Evolutionary conservation across 164 flowering plant genomes (phyloP), one percentile per base, ranked within the genome.

Genomic region (Dillenia suffruticosa): DNA sequence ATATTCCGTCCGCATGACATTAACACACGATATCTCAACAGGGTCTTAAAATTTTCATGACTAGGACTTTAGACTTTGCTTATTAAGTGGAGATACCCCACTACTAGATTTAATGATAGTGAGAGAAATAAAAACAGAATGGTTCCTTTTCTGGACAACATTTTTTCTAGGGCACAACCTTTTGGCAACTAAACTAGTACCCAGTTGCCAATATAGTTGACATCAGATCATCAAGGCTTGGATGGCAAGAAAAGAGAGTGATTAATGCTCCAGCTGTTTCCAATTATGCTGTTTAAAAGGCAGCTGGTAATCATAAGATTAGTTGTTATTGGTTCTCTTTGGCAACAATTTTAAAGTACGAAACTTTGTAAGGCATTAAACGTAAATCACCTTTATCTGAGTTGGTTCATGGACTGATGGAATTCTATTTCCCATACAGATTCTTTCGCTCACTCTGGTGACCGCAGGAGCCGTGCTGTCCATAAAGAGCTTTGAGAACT

Each of bases 401-500:
- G 40, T 32, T 51, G 9, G 54, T 51, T 9, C n/a, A 51, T 51
- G 13, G 9, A 15, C 43, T 44, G 24, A 43, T 17, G 11, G 46
- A 40, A 12, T 54, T 32, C 10, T 49, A 62, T 32, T 53, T 13
- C 14, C 51, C 46, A 57, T 57, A 61, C 84, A 90, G 98, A 64
- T 68, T 32, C 58, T 75, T 26, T 63, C 96, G 56, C 85, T 85
- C 65, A 69, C 76, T 48, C 72, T 92, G 63, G 86, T 81, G 13
- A 83, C 91, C 43, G 77, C 77, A 45, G 96, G 85, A 61, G 98
- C 96, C 12, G 68, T 86, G 12, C 54, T 86, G 81, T 90, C 98
- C 44, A 68, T 92, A 10, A 88, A 55, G 64, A 82, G 66, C 22
- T 87, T 92, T 45, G 92, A 87, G 67, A 92, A 89, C 47, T 66